Evolutionary conservation across 495 filamentous ascomycete species (phyloP).

Genomic region (Cetradonia linearis): DNA sequence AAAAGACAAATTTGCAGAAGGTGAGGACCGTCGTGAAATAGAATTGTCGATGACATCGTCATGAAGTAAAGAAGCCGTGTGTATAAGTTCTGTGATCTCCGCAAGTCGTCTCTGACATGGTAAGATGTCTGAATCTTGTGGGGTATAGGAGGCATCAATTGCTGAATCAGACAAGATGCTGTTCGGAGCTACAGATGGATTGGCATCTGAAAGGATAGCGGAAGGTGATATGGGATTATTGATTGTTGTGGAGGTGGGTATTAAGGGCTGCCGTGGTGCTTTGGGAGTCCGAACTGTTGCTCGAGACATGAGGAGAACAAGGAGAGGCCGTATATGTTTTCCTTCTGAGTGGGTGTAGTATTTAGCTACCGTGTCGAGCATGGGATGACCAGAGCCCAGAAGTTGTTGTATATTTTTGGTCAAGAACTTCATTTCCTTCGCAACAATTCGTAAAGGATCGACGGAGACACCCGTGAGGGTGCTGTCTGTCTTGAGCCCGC

Average conservation of each 20-base stretch:
- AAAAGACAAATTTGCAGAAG: slow-evolving; percentile 84
- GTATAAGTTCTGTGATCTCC: slow-evolving; percentile 94
- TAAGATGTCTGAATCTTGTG: slow-evolving; percentile 63
- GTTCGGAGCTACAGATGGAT: slow-evolving; percentile 52
- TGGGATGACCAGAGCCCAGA: slow-evolving; percentile 83
- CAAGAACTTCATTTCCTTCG: slow-evolving; percentile 90
- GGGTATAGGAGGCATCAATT: slow-evolving; percentile 39
- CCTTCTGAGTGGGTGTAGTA: slow-evolving; percentile 97
- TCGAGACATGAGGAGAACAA: slow-evolving; percentile 91
- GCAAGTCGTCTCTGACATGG: slow-evolving; percentile 87
- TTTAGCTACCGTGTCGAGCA: slow-evolving; percentile 88
- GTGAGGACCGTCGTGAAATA: slow-evolving; percentile 64
- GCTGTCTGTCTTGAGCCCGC: slow-evolving; percentile 49
- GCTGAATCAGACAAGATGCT: slow-evolving; percentile 39
- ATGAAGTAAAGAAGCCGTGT: slow-evolving; percentile 90
- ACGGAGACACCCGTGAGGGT: slow-evolving; percentile 48
- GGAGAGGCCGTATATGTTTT: slow-evolving; percentile 88
- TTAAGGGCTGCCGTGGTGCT: slow-evolving; percentile 26
- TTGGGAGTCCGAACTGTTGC: slow-evolving; percentile 76
- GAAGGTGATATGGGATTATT: slow-evolving; percentile 69
- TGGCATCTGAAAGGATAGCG: slow-evolving; percentile 66
- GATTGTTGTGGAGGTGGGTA: slow-evolving; percentile 35
- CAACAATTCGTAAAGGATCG: slow-evolving; percentile 71
- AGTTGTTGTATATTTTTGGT: slow-evolving; percentile 81
- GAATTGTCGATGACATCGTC: slow-evolving; percentile 98